Percentiles rank a stretch among this genome's conserved stretches.
Evolutionary conservation across 306 rosid species (phyloP).

Genomic region (Vigna hirtella): DNA sequence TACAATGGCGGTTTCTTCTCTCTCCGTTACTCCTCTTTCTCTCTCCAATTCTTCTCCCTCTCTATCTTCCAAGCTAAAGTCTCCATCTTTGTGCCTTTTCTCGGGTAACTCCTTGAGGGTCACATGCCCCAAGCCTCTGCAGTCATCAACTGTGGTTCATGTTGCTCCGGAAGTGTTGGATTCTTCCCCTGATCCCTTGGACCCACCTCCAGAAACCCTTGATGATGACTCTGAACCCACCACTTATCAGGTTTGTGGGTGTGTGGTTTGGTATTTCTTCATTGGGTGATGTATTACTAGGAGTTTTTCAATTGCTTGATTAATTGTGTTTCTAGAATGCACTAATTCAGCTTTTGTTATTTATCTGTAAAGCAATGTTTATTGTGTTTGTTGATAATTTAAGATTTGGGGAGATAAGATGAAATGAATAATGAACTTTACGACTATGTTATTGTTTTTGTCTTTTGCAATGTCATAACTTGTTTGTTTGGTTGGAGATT

Average conservation of each 20-base stretch:
- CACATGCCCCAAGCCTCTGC: slow-evolving; percentile 52
- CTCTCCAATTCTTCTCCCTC: slow-evolving; percentile 57
- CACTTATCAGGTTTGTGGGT: slow-evolving; percentile 56
- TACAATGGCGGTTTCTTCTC: slow-evolving; percentile 82
- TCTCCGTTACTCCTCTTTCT: slow-evolving; percentile 65
- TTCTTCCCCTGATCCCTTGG: slow-evolving; percentile 56
- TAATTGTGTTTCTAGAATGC: slow-evolving; percentile 8
- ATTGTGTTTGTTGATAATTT: not conserved
- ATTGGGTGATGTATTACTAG: not conserved
- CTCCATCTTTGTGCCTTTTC: slow-evolving; percentile 44
- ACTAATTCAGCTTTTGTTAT: not conserved
- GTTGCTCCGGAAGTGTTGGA: slow-evolving; percentile 79
- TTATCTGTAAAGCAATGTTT: not conserved
- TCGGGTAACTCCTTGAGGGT: slow-evolving; percentile 49
- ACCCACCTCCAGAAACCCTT: slow-evolving; percentile 53
- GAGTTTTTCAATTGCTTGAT: not conserved
- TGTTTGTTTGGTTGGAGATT: not conserved
- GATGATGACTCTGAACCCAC: slow-evolving; percentile 50
- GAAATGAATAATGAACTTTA: slow-evolving; percentile 7
- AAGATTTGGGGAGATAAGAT: not conserved
- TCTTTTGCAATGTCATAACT: not conserved
- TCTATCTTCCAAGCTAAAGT: slow-evolving; percentile 49
- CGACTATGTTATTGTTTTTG: not conserved
- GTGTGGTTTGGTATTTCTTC: not conserved
- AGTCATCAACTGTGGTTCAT: slow-evolving; percentile 54